A percentile compares a stretch with the other conserved stretches of the same genome.
Conservation (phyloP, 352 stramenopile species). For the Pythium insidiosum region DNA sequence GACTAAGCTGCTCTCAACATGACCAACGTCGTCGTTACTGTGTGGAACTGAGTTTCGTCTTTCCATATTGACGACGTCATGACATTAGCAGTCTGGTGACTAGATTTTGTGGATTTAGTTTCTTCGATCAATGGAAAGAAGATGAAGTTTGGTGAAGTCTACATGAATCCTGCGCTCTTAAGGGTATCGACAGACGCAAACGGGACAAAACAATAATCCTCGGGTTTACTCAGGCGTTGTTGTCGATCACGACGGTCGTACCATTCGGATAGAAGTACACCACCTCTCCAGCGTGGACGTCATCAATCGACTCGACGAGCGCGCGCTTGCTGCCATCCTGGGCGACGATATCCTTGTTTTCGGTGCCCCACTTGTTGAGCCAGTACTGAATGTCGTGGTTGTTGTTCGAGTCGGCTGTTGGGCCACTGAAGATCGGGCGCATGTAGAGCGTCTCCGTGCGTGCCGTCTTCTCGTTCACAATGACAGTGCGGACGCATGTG, state of each 20-base stretch:
- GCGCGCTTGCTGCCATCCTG: neutral
- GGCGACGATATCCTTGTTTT: constrained; percentile 16
- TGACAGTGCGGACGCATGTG: constrained; percentile 29
- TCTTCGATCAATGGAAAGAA: too few species aligned
- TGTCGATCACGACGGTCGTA: constrained; percentile 5
- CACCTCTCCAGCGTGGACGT: neutral
- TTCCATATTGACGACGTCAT: too few species aligned
- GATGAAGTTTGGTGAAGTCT: too few species aligned
- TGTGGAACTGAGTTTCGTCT: too few species aligned
- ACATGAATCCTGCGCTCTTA: too few species aligned
- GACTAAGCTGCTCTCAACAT: too few species aligned
- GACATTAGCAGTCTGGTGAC: too few species aligned
- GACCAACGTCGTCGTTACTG: too few species aligned
- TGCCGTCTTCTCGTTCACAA: constrained; percentile 26
- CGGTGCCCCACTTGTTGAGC: constrained; percentile 34
- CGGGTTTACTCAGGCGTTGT: too few species aligned
- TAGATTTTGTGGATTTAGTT: too few species aligned
- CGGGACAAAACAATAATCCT: too few species aligned
- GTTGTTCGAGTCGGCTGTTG: constrained; percentile 30
- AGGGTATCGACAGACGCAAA: too few species aligned
- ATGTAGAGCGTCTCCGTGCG: constrained; percentile 37
- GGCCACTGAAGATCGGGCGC: constrained; percentile 44
- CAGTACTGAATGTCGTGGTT: constrained; percentile 39
- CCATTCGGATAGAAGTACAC: constrained; percentile 26
- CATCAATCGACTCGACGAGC: neutral